Conservation (phyloP, 2,329 filamentous ascomycete species). For the Colletotrichum eremochloae region DNA sequence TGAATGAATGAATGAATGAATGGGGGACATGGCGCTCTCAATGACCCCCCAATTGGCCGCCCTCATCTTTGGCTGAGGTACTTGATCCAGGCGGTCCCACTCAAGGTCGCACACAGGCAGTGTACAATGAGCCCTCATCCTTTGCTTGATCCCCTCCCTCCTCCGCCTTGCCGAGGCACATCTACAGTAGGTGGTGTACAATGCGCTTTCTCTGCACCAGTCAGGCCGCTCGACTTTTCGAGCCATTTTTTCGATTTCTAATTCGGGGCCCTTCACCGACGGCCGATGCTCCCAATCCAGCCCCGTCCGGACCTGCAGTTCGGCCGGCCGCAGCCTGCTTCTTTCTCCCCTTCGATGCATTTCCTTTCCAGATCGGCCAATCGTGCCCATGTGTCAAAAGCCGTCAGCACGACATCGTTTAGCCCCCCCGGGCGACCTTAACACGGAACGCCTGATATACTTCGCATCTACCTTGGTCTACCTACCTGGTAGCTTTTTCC, state of each 20-base stretch:
- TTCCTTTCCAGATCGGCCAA: slow-evolving; percentile 8
- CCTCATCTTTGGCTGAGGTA: too few species aligned
- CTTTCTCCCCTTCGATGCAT: not conserved
- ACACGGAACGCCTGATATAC: too few species aligned
- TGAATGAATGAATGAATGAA: not conserved
- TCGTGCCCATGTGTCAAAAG: slow-evolving; percentile 1
- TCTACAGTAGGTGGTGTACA: too few species aligned
- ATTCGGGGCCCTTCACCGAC: slow-evolving; percentile 13
- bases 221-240: not conserved
- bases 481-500: too few species aligned
- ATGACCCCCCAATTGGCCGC: slow-evolving; percentile 1
- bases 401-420: not conserved
- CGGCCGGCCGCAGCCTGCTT: not conserved
- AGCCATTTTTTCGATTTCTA: not conserved
- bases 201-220: too few species aligned
- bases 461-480: too few species aligned
- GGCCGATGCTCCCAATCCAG: slow-evolving; percentile 13
- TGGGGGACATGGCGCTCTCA: not conserved
- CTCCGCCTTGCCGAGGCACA: slow-evolving; percentile 4
- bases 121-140: not conserved
- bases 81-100: too few species aligned
- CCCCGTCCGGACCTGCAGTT: slow-evolving; percentile 14
- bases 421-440: not conserved
- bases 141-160: not conserved
- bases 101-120: too few species aligned